phyloP scores from a whole-genome alignment of 495 filamentous ascomycete genomes.

The Extremus antarcticus region DNA sequence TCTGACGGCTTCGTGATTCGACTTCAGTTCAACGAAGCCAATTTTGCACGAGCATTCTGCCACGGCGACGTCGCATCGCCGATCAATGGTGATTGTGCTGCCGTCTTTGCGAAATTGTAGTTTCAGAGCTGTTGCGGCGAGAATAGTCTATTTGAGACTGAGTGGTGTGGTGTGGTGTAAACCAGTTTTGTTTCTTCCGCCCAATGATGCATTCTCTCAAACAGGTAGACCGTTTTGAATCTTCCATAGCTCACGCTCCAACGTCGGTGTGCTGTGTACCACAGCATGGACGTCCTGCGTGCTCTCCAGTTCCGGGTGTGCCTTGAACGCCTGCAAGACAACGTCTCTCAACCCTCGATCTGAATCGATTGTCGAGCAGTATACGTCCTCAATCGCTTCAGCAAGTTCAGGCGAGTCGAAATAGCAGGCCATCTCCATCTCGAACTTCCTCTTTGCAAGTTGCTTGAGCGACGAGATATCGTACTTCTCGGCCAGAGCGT shows the following conservation, averaged over 20 bases:
- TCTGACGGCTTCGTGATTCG: too few relatives aligned
- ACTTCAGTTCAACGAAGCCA: not conserved
- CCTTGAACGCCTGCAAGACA: constrained; percentile 28
- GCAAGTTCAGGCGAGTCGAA: constrained; percentile 30
- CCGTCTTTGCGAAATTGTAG: too few relatives aligned
- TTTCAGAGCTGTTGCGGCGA: too few relatives aligned
- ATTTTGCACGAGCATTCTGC: not conserved
- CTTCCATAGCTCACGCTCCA: constrained; percentile 31
- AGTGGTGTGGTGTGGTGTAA: not conserved
- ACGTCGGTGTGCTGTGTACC: constrained; percentile 25
- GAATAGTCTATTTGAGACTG: too few relatives aligned
- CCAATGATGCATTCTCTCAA: not conserved
- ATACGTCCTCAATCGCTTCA: constrained; percentile 33
- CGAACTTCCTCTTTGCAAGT: constrained; percentile 33
- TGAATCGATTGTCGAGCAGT: constrained; percentile 31
- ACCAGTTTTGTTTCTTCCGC: not conserved
- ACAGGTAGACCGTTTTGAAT: constrained; percentile 23
- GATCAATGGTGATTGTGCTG: too few relatives aligned
- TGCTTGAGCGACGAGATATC: constrained; percentile 32
- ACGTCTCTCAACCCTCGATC: constrained; percentile 35
- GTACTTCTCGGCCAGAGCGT: constrained; percentile 37
- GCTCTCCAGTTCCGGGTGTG: constrained; percentile 24
- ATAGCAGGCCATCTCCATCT: constrained; percentile 20
- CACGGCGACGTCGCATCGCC: too few relatives aligned
- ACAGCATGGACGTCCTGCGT: constrained; percentile 27